Base-by-base conservation (phyloP, 2,329 filamentous ascomycete genomes). In the Canariomyces notabilis region DNA sequence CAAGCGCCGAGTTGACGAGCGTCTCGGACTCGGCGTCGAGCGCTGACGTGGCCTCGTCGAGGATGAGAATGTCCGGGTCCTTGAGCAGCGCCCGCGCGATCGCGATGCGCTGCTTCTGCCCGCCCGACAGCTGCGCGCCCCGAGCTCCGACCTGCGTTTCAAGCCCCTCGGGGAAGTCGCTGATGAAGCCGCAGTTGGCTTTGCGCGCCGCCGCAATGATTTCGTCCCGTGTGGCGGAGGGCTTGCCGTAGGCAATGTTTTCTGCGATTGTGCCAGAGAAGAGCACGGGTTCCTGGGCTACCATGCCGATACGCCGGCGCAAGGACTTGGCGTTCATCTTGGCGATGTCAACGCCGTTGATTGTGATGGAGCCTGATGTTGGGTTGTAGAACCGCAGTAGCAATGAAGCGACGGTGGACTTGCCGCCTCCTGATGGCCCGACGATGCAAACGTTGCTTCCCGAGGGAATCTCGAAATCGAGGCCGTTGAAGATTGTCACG, bases 1-100 rank as follows among this genome's bases (percentile, higher is more conserved):
- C 81, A 2, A 98, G 75, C 3, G 93, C 93, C 58, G 89, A 83
- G 64, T 98, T 98, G 50, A 98, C 93, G 2, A 97, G 78, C 0
- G 93, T 97, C 66, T 98, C 93, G 0, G 89, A 95, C 67, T 98
- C 93, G 12, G 93, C 93, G 63, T 98, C 93, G 6, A 98, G 76
- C 0, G 93, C 93, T 2, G 89, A 95, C 0, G 94, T 98, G 15
- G 94, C 87, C 73, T 98, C 93, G 61, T 98, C 93, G 1, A 98
- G 79, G 50, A 98, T 95, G 21, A 98, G 73, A 53, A 98, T 97
- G 68, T 98, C 93, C 0, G 94, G 94, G 53, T 96, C 81, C 67
- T 97, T 97, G 57, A 98, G 82, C 21, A 98, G 76, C 11, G 93
- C 93, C 44, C 94, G 82, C 5, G 93, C 93, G 64, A 98, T 98